A percentile compares a stretch with the other conserved stretches of the same genome.
Evolutionary conservation across 441 rosid species (phyloP).

Genomic region (Populus hybrid): DNA sequence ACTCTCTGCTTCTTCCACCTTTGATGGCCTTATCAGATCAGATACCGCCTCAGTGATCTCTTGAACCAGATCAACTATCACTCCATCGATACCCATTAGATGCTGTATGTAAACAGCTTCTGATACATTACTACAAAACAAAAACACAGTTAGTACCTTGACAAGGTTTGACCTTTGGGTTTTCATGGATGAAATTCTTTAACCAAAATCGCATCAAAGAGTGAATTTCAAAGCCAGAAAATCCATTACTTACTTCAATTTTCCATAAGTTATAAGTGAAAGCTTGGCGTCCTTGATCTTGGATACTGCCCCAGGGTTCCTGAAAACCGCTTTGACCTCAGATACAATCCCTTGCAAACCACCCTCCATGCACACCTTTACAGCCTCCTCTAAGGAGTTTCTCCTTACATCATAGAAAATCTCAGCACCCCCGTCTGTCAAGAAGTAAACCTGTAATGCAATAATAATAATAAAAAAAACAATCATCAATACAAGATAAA

Average conservation of each 20-base stretch:
- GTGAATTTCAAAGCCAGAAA: no score
- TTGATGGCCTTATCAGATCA: slow-evolving; percentile 48
- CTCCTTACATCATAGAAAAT: slow-evolving; percentile 59
- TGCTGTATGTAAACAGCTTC: slow-evolving; percentile 90
- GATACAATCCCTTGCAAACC: slow-evolving; percentile 86
- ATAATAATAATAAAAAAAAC: background rate
- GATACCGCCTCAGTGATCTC: slow-evolving; percentile 69
- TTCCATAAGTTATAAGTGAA: slow-evolving; percentile 74
- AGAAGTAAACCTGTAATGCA: slow-evolving; percentile 59
- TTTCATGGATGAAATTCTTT: background rate
- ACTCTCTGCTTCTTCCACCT: slow-evolving; percentile 22
- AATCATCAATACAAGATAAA: background rate
- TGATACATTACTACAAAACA: slow-evolving; percentile 50
- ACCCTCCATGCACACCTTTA: slow-evolving; percentile 61
- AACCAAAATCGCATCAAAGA: background rate
- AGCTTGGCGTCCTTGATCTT: slow-evolving; percentile 80
- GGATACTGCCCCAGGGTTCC: slow-evolving; percentile 59
- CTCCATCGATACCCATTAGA: slow-evolving; percentile 86
- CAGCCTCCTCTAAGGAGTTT: slow-evolving; percentile 81
- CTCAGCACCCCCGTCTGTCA: slow-evolving; percentile 74
- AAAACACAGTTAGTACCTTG: background rate
- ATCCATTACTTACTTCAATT: slow-evolving; percentile 54
- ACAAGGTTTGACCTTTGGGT: background rate
- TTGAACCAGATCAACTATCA: slow-evolving; percentile 73
- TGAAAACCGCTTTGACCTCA: slow-evolving; percentile 70